Evolutionary conservation across 2,329 filamentous ascomycete genomes (phyloP).

Genomic region (Cercospora sp.): DNA sequence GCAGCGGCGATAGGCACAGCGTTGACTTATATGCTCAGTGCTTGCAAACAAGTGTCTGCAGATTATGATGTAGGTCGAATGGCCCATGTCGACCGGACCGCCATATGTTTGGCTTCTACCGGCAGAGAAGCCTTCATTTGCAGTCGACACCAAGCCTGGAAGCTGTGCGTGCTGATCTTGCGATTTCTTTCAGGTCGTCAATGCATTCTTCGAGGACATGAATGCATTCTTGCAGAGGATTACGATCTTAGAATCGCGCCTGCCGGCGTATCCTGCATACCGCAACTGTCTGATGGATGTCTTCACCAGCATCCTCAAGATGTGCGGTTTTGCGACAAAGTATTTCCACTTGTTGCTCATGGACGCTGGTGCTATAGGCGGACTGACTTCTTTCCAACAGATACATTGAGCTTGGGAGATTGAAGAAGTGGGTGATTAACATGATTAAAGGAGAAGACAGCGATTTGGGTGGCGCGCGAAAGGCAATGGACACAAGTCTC

Average conservation of each 20-base stretch:
- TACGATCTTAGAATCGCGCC: constrained; percentile 6
- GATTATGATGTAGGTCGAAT: constrained; percentile 9
- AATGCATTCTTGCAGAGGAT: constrained; percentile 12
- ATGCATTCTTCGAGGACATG: constrained; percentile 15
- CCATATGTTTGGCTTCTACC: not conserved
- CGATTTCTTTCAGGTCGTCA: not conserved
- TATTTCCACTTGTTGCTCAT: not conserved
- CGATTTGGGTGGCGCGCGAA: constrained; percentile 6
- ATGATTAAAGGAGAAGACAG: constrained; percentile 14
- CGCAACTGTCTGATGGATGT: constrained; percentile 14
- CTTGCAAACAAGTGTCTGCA: constrained; percentile 12
- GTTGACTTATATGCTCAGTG: constrained; percentile 12
- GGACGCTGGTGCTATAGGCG: not conserved
- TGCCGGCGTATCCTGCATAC: constrained; percentile 11
- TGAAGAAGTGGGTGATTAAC: constrained; percentile 13
- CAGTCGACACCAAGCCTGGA: not conserved
- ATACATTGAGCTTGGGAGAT: constrained; percentile 9
- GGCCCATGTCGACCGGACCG: not conserved
- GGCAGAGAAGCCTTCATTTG: not conserved
- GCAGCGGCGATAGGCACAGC: constrained; percentile 12
- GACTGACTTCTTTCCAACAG: not conserved
- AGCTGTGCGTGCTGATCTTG: not conserved
- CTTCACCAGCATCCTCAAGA: constrained; percentile 8
- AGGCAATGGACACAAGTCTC: constrained; percentile 11
- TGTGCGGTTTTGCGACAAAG: constrained; percentile 12